Evolutionary conservation across 331 rosid species (phyloP).

Genomic region (Phaseolus coccineus): DNA sequence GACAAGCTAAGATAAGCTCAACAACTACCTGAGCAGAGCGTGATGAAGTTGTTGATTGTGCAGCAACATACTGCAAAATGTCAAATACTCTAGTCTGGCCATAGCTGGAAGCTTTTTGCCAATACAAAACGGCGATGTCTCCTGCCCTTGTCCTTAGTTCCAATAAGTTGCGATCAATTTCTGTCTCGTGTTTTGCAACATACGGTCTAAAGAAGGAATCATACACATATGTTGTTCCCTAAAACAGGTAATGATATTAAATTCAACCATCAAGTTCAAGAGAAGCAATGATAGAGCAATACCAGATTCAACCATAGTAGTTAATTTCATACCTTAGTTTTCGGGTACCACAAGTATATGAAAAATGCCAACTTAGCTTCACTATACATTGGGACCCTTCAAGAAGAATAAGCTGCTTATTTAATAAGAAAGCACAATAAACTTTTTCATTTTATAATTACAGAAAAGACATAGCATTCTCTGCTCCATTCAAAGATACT

Average conservation of each 20-base stretch:
- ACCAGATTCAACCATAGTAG: conserved; percentile 38
- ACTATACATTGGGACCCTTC: conserved; percentile 96
- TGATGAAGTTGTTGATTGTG: conserved; percentile 85
- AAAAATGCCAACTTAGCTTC: conserved; percentile 93
- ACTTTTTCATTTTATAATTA: background rate
- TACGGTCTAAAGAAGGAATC: conserved; percentile 93
- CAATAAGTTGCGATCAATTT: conserved; percentile 85
- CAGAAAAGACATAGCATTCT: conserved; percentile 27
- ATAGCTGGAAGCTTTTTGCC: conserved; percentile 93
- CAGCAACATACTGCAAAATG: conserved; percentile 87
- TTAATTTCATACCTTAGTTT: conserved; percentile 67
- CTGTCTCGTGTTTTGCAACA: conserved; percentile 81
- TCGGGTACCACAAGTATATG: conserved; percentile 89
- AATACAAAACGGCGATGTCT: conserved; percentile 71
- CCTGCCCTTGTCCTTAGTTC: conserved; percentile 94
- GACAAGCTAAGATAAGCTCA: background rate
- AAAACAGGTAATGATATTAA: conserved; percentile 44
- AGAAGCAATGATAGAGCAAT: conserved; percentile 26
- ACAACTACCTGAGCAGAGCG: conserved; percentile 74
- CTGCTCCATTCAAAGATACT: conserved; percentile 36
- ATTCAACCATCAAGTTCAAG: conserved; percentile 22
- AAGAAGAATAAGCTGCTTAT: conserved; percentile 30
- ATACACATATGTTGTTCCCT: conserved; percentile 92
- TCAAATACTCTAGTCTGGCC: conserved; percentile 89
- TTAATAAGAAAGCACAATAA: conserved; percentile 4